Conservation (phyloP, 192 early-diverging fungal genomes). For the Neocallimastix lanati region DNA sequence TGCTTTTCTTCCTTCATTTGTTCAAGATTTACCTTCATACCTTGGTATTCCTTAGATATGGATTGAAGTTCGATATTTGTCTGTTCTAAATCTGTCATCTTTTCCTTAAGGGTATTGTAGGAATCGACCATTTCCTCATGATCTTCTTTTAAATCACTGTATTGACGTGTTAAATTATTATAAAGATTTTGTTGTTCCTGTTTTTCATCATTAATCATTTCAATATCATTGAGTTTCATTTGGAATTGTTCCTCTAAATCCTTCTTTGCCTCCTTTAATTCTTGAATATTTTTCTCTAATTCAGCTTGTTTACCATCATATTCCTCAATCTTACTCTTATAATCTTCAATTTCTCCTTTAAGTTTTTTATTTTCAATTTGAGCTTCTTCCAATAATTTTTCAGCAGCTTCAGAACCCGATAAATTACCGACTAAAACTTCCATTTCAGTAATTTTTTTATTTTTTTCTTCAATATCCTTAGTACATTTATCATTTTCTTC, state of each 20-base stretch:
- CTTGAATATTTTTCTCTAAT: background rate
- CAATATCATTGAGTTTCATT: background rate
- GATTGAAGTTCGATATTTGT: background rate
- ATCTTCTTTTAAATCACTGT: background rate
- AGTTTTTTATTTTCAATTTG: background rate
- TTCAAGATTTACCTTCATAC: background rate
- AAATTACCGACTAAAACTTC: background rate
- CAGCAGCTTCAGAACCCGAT: background rate
- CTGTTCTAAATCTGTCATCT: background rate
- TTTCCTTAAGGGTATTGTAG: background rate
- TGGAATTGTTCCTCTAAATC: background rate
- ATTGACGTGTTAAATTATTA: background rate
- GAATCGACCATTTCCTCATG: background rate
- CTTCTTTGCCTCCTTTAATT: background rate
- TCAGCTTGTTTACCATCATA: background rate
- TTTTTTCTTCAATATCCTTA: background rate
- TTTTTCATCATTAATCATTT: background rate
- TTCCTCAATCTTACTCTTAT: background rate
- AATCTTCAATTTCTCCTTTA: background rate
- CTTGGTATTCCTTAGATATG: background rate
- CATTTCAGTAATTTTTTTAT: background rate
- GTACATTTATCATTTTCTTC: background rate
- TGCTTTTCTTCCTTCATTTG: background rate
- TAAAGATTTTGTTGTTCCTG: background rate
- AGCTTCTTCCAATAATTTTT: background rate